Evolutionary conservation across 192 early-diverging fungal species (phyloP), one percentile per base, ranked within the genome.

Genomic region (Coemansia sp.): DNA sequence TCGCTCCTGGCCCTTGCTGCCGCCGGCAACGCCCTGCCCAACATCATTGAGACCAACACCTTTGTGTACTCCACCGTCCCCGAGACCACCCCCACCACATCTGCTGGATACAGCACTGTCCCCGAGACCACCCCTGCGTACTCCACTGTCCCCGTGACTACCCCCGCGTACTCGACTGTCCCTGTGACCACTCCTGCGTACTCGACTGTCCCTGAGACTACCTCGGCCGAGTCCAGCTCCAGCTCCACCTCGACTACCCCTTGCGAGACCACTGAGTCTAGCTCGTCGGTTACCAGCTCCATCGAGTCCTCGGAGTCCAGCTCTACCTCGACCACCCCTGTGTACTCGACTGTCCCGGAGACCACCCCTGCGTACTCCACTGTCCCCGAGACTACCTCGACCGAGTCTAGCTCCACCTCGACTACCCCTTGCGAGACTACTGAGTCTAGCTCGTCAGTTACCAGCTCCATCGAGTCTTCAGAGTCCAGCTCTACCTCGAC

Each of bases 1-100:
- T 79, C 77, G 33, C 21, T 74, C 12, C 50, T 79, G 23, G 77
- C 77, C 28, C 72, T 79, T 63, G 70, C 68, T n/a, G 77, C 77
- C 21, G 72, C 68, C 18, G 71, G 58, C 45, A 65, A 48, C 31
- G 77, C 77, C 25, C 66, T 73, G 71, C 76, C 76, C 42, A 42
- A 78, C 66, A 48, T 50, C 7, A 66, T 58, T 23, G 76, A 78
- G 70, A 64, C 48, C 57, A 78, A 78, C 76, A 78, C 76, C 21
- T n/a, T 31, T 2, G 56, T 58, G 33, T 58, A 58, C 34, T 58
- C 56, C 34, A 58, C 56, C 10, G 18, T 34, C 8, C 21, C n/a
- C 7, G 23, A 58, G 16, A 39, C 12, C 7, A 36, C 28, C 20
- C 6, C 56, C 56, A 58, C 33, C 33, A 58, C 56, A 28, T 52